Base-by-base conservation (phyloP, 2,329 filamentous ascomycete genomes). In the Penicillium sp. region DNA sequence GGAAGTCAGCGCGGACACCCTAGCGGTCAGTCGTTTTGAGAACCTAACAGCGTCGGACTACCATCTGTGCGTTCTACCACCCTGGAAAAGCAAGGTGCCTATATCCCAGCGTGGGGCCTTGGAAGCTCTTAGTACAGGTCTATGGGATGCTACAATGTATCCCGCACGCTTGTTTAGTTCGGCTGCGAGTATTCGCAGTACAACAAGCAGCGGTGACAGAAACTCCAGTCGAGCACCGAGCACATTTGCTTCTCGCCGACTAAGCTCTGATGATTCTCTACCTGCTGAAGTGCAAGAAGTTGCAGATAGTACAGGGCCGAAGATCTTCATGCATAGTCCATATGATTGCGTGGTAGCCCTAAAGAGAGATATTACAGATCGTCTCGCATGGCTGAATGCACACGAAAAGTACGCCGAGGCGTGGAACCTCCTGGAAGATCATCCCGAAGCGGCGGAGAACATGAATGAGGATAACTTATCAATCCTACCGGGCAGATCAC, bases 331-430 rank as follows among this genome's bases (percentile, higher is more conserved):
- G 46, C 93, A 97, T 71, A 97, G 93, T 70, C 95, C 95, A 0
- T 99, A 96, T 73, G 95, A 99, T 77, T 98, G 93, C 70, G 90
- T 98, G n/a, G 81, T 97, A 58, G 92, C 92, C 0, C 92, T 95
- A 2, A 93, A 93, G 73, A 85, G 95, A 68, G 93, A 97, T 71
- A 83, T 96, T 17, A 83, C 88, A 3, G 95, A 99, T 76, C 93
- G 96, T 71, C 81, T 98, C 23, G 82, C 84, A 7, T 99, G 94
- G 94, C 82, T 98, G 15, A 75, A 96, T 30, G 91, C 94, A 62
- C 91, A 90, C 64, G 86, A 91, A 56, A 88, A 90, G 64, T 97
- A 94, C 71, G 86, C 91, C 70, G 86, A 92, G 68, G 93, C 93
- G 1, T 99, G 94, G 94, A 88, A 92, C 68, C 84, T 99, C 4